A percentile compares a stretch with the other conserved stretches of the same genome.
Conservation (phyloP, 176 grass and related monocot genomes). For the Calamus simplicifolius region DNA sequence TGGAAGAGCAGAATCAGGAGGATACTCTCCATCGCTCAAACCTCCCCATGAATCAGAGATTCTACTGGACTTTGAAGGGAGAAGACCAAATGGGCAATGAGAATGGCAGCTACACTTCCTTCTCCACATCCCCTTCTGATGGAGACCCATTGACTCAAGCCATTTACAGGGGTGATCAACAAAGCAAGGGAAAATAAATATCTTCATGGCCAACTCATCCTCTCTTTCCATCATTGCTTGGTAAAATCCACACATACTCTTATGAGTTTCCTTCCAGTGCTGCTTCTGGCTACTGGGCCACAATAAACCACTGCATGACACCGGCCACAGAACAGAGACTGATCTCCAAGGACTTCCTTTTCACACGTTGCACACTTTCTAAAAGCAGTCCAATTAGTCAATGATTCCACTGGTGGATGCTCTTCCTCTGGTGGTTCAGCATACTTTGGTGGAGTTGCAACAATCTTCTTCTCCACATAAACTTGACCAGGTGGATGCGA, state of each 20-base stretch:
- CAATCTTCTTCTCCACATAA: slow-evolving; percentile 28
- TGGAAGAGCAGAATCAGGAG: slow-evolving; percentile 18
- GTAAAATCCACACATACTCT: slow-evolving; percentile 29
- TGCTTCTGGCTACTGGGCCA: too few relatives aligned
- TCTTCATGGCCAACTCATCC: slow-evolving; percentile 35
- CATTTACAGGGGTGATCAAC: slow-evolving; percentile 17
- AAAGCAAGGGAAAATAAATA: slow-evolving; percentile 34
- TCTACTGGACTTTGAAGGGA: slow-evolving; percentile 15
- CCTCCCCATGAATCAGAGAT: slow-evolving; percentile 25
- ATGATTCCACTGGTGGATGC: background rate
- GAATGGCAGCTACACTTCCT: slow-evolving; percentile 17
- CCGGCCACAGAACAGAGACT: background rate
- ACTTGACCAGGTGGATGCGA: slow-evolving; percentile 26
- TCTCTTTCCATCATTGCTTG: slow-evolving; percentile 43
- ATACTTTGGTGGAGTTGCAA: slow-evolving; percentile 18
- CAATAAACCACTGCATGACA: background rate
- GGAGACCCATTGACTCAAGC: slow-evolving; percentile 31
- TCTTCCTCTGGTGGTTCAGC: slow-evolving; percentile 26
- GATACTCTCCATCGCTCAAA: slow-evolving; percentile 22
- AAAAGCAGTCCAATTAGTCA: slow-evolving; percentile 1
- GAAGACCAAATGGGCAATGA: slow-evolving; percentile 34
- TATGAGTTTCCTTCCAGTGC: slow-evolving; percentile 37
- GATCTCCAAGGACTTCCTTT: slow-evolving; percentile 1
- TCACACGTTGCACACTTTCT: slow-evolving; percentile 29
- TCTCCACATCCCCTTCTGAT: slow-evolving; percentile 49